Evolutionary conservation across 2,329 filamentous ascomycete species (phyloP).

Genomic region (Fusarium hostae): DNA sequence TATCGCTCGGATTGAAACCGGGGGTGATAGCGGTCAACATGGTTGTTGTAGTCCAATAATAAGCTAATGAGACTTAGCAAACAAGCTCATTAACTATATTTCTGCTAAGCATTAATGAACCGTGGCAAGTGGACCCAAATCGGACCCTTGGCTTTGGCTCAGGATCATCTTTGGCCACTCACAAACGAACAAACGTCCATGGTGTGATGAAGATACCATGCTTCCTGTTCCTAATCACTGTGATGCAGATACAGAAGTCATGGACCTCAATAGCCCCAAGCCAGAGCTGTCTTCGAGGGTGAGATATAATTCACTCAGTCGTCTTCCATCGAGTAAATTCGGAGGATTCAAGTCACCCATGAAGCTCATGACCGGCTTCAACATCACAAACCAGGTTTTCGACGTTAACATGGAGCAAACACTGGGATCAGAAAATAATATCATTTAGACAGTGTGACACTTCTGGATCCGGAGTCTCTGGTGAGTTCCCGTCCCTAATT

Average conservation of each 20-base stretch:
- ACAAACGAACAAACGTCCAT: slow-evolving; percentile 28
- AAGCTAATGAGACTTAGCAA: slow-evolving; percentile 5
- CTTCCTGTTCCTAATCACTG: background rate
- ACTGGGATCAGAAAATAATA: background rate
- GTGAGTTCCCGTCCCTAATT: background rate
- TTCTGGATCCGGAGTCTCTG: background rate
- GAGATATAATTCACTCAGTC: background rate
- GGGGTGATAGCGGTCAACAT: background rate
- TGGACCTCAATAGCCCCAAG: background rate
- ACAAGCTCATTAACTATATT: background rate
- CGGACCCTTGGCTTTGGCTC: slow-evolving; percentile 2
- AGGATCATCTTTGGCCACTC: slow-evolving; percentile 14
- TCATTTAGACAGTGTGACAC: background rate
- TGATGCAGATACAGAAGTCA: background rate
- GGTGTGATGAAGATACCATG: background rate
- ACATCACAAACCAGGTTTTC: background rate
- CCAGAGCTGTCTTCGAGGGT: background rate
- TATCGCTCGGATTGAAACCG: background rate
- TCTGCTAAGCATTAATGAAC: background rate
- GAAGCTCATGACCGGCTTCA: background rate
- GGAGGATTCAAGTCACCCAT: background rate
- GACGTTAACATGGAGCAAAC: background rate
- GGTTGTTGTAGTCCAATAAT: background rate
- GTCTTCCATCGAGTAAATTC: background rate
- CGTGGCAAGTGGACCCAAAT: background rate